Base-by-base conservation (phyloP, 768 basidiomycete genomes). In the Lactifluus piperatus region DNA sequence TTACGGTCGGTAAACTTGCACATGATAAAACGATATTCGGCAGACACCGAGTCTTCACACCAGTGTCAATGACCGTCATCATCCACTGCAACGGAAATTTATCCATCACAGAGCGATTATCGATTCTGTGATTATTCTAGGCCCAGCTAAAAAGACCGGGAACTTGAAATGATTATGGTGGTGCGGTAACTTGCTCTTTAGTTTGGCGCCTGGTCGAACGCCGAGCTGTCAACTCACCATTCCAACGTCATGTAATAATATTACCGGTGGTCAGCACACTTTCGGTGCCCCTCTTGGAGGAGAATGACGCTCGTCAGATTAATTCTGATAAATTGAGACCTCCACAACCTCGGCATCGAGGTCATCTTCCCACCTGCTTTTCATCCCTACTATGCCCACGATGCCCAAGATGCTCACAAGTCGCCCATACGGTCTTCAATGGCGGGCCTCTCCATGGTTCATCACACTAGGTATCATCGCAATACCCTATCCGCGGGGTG, bases 401-500 rank as follows among this genome's bases (percentile, higher is more conserved):
- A 11, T 24, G 11, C n/a, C 26, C 27, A 53, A 53, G 20, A 41
- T 32, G 2, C 41, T 62, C 22, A 14, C 51, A 29, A 13, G 30
- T 36, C 47, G 66, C 55, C 55, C 81, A 26, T 69, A 73, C 63
- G 82, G 81, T 1, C 69, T 83, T 50, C 66, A 70, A 62, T 85
- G 82, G 82, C 75, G 84, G 22, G 78, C 81, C 0, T 84, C 83
- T 0, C 74, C 79, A 44, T 77, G 77, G 76, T 81, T 81, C 63
- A 68, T 78, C 5, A 85, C 84, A 0, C 66, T 72, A 34, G 76
- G 76, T 74, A 18, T 41, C 2, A 9, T 30, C 3, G 18, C 45
- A 18, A 10, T 50, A 13, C 10, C 26, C 5, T 18, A 11, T 24
- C 32, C 4, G 1, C 5, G 18, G 24, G 7, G 2, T 4, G 18